Evolutionary conservation across 1,284 basidiomycete genomes (phyloP).

Genomic region (Sutorius eximius): DNA sequence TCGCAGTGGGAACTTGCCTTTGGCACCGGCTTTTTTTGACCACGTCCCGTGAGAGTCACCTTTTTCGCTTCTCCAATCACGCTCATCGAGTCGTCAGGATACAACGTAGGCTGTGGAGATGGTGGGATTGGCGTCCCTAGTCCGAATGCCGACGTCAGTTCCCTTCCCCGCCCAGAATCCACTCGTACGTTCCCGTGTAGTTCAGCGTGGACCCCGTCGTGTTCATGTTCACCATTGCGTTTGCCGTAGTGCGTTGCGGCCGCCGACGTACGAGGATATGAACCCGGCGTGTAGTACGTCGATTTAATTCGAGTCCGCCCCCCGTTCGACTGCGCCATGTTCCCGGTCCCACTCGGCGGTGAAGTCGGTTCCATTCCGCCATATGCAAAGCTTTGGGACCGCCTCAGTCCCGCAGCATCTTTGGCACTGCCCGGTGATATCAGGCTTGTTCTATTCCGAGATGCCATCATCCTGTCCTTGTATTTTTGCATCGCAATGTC

Average conservation of each 20-base stretch:
- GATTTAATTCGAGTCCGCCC: conserved; percentile 67
- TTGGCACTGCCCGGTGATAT: conserved; percentile 20
- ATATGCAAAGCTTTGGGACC: conserved; percentile 50
- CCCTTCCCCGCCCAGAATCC: conserved; percentile 47
- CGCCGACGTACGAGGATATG: conserved; percentile 53
- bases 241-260: conserved; percentile 38
- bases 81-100: conserved; percentile 71
- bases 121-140: conserved; percentile 44
- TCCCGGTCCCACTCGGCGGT: conserved; percentile 31
- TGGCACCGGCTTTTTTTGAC: conserved; percentile 37
- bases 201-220: conserved; percentile 32
- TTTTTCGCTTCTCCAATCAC: conserved; percentile 46
- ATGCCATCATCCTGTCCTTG: conserved; percentile 36
- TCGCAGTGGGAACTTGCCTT: conserved; percentile 18
- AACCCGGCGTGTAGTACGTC: conserved; percentile 58
- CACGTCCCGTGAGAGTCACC: conserved; percentile 26
- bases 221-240: conserved; percentile 32
- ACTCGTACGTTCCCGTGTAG: conserved; percentile 38
- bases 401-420: conserved; percentile 28
- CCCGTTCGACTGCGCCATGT: conserved; percentile 33
- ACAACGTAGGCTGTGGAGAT: conserved; percentile 59
- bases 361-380: conserved; percentile 54
- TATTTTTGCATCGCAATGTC: conserved; percentile 33
- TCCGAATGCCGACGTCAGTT: conserved; percentile 55
- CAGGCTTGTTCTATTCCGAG: conserved; percentile 38